Evolutionary conservation across 2,329 filamentous ascomycete species (phyloP).

Genomic region (Fusarium beomiforme): DNA sequence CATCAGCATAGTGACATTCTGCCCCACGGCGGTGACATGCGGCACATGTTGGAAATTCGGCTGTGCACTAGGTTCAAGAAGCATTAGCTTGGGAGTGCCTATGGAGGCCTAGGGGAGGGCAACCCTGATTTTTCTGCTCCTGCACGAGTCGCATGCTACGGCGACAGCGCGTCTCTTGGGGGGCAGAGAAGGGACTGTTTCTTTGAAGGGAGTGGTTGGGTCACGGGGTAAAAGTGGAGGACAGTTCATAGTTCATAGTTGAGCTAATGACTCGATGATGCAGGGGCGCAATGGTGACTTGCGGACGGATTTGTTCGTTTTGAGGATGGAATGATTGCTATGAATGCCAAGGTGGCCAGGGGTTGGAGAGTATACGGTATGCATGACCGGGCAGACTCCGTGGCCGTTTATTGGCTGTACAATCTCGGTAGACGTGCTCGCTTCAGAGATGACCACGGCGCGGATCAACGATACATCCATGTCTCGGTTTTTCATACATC

Average conservation of each 20-base stretch:
- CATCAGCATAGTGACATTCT: background rate
- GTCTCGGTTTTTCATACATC: background rate
- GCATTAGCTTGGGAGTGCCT: background rate
- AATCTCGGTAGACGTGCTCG: background rate
- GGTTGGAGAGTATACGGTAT: no score
- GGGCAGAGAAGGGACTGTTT: background rate
- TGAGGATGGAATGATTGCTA: background rate
- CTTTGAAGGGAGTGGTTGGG: accelerated
- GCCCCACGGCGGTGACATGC: background rate
- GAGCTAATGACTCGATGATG: no score
- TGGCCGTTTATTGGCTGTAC: background rate
- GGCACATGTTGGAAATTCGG: background rate
- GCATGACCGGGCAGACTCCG: background rate
- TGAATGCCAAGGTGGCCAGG: background rate
- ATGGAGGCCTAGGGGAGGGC: accelerated
- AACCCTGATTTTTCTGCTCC: background rate
- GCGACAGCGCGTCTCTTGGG: background rate
- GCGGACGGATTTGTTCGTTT: background rate
- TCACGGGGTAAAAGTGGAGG: background rate
- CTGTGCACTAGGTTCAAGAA: background rate
- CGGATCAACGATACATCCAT: background rate
- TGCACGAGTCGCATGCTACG: background rate
- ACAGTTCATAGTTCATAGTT: background rate
- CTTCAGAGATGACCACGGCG: accelerated
- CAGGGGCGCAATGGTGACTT: background rate